Evolutionary conservation across 2,329 filamentous ascomycete species (phyloP).

Genomic region (Penicillium sp.): DNA sequence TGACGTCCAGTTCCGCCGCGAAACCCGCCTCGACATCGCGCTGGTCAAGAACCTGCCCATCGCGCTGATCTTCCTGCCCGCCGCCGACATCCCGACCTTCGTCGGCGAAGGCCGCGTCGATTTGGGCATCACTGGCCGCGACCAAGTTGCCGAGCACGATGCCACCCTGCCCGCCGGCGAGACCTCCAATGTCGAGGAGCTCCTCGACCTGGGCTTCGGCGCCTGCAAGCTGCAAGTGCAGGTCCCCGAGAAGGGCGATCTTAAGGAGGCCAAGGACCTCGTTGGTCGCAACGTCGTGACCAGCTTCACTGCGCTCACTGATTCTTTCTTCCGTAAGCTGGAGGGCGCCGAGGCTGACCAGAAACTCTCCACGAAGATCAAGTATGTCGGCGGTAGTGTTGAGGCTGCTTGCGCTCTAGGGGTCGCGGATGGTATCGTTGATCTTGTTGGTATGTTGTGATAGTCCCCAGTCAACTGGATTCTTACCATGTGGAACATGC

Average conservation of each 20-base stretch:
- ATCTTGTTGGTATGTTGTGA: constrained; percentile 79
- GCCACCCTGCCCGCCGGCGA: constrained; percentile 46
- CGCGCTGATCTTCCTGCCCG: constrained; percentile 93
- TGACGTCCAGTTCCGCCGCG: constrained; percentile 94
- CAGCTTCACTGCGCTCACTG: constrained; percentile 83
- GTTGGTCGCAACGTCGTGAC: constrained; percentile 93
- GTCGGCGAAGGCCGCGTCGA: constrained; percentile 93
- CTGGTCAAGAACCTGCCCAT: constrained; percentile 96
- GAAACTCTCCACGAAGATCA: constrained; percentile 74
- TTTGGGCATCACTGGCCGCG: constrained; percentile 88
- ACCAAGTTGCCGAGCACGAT: constrained; percentile 90
- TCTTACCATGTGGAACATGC: not conserved
- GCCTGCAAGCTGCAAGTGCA: constrained; percentile 94
- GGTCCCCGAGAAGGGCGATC: constrained; percentile 78
- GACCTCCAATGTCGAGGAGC: constrained; percentile 68
- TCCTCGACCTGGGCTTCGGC: constrained; percentile 89
- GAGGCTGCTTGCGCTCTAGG: constrained; percentile 94
- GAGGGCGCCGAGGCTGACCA: constrained; percentile 50
- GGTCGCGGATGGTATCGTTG: constrained; percentile 94
- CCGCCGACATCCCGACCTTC: constrained; percentile 95
- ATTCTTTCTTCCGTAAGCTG: constrained; percentile 72
- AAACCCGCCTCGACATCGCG: constrained; percentile 93
- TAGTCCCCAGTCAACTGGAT: not conserved
- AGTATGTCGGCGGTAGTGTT: constrained; percentile 93
- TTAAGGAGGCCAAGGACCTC: constrained; percentile 68